Conservation (phyloP, 129 eudicot genomes). For the Chrysanthemum seticuspe region DNA sequence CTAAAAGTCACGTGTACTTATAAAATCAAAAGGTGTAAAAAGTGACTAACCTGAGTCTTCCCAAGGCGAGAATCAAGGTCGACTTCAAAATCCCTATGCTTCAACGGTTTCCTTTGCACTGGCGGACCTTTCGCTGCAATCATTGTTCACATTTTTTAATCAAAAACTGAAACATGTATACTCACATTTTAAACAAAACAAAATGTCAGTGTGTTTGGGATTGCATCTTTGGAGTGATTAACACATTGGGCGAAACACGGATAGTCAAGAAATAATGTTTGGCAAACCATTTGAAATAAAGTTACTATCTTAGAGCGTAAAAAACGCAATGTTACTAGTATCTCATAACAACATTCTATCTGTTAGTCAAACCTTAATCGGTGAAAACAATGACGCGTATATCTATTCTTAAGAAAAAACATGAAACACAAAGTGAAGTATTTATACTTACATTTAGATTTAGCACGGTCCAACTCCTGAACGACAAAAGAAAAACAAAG, state of each 20-base stretch:
- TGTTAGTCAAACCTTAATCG: neutral
- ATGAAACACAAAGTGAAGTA: neutral
- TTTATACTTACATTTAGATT: conserved; percentile 59
- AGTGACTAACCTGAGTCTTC: conserved; percentile 79
- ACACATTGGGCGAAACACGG: too few species aligned
- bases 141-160: neutral
- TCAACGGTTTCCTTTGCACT: conserved; percentile 89
- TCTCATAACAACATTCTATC: neutral
- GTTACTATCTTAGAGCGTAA: too few species aligned
- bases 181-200: too few species aligned
- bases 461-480: conserved; percentile 63
- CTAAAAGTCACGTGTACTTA: neutral
- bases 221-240: too few species aligned
- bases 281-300: too few species aligned
- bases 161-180: too few species aligned
- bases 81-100: conserved; percentile 91
- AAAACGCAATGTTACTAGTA: neutral
- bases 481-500: neutral
- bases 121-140: conserved; percentile 82
- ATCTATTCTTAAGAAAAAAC: neutral
- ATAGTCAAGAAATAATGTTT: too few species aligned
- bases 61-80: conserved; percentile 96
- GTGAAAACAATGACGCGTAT: too few species aligned
- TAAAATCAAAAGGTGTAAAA: too few species aligned
- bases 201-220: too few species aligned